Conservation (phyloP, 2,329 filamentous ascomycete genomes). For the Fusarium devonianum region DNA sequence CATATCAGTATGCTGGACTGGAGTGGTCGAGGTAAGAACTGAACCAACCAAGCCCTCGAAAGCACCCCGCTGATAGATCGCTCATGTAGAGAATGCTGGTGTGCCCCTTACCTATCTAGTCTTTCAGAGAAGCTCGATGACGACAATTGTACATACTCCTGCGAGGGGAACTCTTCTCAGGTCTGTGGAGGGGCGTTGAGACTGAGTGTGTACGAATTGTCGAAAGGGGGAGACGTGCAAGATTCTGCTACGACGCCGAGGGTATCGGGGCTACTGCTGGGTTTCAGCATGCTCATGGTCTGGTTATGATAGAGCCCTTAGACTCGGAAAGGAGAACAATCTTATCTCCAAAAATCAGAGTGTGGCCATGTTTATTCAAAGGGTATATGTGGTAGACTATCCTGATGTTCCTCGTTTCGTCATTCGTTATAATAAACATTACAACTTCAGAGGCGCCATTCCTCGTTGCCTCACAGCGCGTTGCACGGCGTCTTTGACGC, state of each 20-base stretch:
- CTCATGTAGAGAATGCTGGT: slow-evolving; percentile 64
- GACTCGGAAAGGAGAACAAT: background rate
- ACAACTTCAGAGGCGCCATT: slow-evolving; percentile 62
- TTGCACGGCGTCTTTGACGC: slow-evolving; percentile 60
- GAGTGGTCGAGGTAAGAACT: slow-evolving; percentile 57
- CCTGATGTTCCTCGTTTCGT: background rate
- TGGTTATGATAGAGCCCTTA: slow-evolving; percentile 6
- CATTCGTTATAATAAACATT: slow-evolving; percentile 10
- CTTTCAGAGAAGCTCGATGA: slow-evolving; percentile 57
- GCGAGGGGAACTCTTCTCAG: slow-evolving; percentile 59
- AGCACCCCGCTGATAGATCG: background rate
- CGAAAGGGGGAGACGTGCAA: slow-evolving; percentile 12
- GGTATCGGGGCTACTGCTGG: slow-evolving; percentile 4
- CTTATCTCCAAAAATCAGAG: background rate
- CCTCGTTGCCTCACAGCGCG: slow-evolving; percentile 63
- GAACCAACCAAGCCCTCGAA: background rate
- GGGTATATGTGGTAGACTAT: slow-evolving; percentile 23
- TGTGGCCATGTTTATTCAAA: background rate
- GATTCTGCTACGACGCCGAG: slow-evolving; percentile 3
- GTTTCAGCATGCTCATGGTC: slow-evolving; percentile 4
- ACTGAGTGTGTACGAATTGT: slow-evolving; percentile 54
- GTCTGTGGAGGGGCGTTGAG: slow-evolving; percentile 63
- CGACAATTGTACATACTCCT: slow-evolving; percentile 57
- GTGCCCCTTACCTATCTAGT: slow-evolving; percentile 57
- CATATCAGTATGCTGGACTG: slow-evolving; percentile 60